phyloP scores from a whole-genome alignment of 208 protist genomes.

The Leishmania aethiopica region DNA sequence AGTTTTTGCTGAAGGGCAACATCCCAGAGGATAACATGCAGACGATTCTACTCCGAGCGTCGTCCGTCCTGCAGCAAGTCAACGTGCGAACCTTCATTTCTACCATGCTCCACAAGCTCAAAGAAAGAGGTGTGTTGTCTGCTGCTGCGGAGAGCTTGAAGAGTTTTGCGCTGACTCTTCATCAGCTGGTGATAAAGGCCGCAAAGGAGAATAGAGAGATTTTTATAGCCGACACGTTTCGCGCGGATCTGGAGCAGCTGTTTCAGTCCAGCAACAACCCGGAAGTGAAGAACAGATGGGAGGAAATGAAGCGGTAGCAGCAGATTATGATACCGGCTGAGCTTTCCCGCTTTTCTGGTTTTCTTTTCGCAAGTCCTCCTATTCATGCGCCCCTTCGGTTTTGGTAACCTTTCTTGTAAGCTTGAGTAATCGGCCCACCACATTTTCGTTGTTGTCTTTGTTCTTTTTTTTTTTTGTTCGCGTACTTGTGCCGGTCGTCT shows the following conservation, averaged over 20 bases:
- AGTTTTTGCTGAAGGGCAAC: conserved; percentile 50
- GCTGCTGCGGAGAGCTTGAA: conserved; percentile 41
- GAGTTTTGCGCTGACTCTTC: conserved; percentile 56
- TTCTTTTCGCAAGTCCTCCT: not conserved
- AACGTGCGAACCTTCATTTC: conserved; percentile 60
- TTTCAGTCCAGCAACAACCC: conserved; percentile 45
- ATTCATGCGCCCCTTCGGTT: conserved; percentile 8
- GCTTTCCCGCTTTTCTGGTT: not conserved
- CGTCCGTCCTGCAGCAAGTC: conserved; percentile 52
- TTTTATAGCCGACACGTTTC: conserved; percentile 49
- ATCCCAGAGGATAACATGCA: conserved; percentile 47
- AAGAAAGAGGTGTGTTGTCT: conserved; percentile 36
- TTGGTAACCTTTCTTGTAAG: conserved; percentile 14
- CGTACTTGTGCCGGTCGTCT: not conserved
- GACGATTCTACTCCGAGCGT: conserved; percentile 51
- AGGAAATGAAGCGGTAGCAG: conserved; percentile 73
- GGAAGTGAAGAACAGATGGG: conserved; percentile 60
- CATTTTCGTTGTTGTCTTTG: not conserved
- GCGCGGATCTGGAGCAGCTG: conserved; percentile 50
- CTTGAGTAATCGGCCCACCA: not conserved
- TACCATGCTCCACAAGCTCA: conserved; percentile 42
- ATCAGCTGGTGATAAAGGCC: conserved; percentile 59
- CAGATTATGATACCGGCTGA: not conserved
- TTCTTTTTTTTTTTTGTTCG: conserved; percentile 16
- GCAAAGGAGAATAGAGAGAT: conserved; percentile 78